Percentiles rank a stretch among this genome's conserved stretches.
These are phyloP conservation scores for Mycena vitilis DNA, from an alignment of 768 basidiomycete species.

Conservation along the genomic window DNA sequence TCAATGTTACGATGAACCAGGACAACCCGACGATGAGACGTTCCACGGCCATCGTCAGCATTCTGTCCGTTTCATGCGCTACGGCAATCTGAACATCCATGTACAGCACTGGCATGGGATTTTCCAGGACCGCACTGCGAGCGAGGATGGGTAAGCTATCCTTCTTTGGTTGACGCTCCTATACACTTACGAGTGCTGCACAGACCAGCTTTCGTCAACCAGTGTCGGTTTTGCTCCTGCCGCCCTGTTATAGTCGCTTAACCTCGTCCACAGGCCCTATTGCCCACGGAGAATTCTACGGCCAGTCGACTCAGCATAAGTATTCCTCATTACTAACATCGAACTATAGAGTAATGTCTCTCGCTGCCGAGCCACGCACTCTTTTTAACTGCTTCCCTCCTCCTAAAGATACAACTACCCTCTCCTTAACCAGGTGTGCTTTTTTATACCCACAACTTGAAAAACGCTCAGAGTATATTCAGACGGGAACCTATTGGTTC, in stretches of 20 bases:
- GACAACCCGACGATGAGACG: not conserved
- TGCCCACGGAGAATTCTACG: slow-evolving; percentile 3
- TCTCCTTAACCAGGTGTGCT: not conserved
- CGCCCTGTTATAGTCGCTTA: not conserved
- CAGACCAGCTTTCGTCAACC: slow-evolving; percentile 44
- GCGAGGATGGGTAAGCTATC: slow-evolving; percentile 8
- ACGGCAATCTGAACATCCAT: not conserved
- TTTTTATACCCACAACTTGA: not conserved
- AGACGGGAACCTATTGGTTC: slow-evolving; percentile 18
- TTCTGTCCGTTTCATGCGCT: not conserved
- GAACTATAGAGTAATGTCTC: not conserved
- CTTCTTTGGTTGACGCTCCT: too few relatives aligned
- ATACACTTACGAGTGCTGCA: not conserved
- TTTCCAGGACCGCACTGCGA: slow-evolving; percentile 14
- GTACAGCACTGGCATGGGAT: slow-evolving; percentile 12
- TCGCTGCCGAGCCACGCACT: not conserved
- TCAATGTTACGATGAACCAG: not conserved
- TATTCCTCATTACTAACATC: not conserved
- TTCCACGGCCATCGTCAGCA: not conserved
- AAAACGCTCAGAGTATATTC: not conserved
- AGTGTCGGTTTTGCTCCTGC: slow-evolving; percentile 2
- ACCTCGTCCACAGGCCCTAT: slow-evolving; percentile 18
- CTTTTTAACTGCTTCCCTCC: not conserved
- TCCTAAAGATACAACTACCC: slow-evolving; percentile 7
- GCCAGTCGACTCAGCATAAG: not conserved